These are phyloP conservation scores for Globisporangium irregulare DNA, from an alignment of 352 stramenopile genomes.

Conservation along the genomic window DNA sequence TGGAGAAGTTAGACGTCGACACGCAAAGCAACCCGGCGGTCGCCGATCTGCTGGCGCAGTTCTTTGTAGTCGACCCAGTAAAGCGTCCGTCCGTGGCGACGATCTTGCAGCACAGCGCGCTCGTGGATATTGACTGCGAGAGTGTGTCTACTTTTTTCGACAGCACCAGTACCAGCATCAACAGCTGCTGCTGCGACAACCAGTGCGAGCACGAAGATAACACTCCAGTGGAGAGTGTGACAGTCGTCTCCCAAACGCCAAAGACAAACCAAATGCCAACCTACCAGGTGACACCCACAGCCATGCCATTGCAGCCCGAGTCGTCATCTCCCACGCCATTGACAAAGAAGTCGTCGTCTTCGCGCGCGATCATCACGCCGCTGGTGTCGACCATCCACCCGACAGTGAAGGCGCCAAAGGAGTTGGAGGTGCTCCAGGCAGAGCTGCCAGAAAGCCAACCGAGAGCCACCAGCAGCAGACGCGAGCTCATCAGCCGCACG, in stretches of 20 bases:
- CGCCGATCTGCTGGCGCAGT: conserved; percentile 47
- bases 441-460: conserved; percentile 3
- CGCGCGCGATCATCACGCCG: conserved; percentile 2
- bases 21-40: conserved; percentile 31
- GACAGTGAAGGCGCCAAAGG: conserved; percentile 3
- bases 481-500: conserved; percentile 11
- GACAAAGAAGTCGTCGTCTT: neutral
- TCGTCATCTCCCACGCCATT: neutral
- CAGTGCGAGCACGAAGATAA: neutral
- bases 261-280: neutral
- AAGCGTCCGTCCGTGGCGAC: conserved; percentile 38
- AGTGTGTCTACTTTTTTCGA: neutral
- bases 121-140: conserved; percentile 8
- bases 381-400: conserved; percentile 12
- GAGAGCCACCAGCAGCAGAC: neutral
- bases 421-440: conserved; percentile 14
- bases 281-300: neutral
- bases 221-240: neutral
- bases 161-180: neutral
- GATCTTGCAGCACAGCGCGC: conserved; percentile 40
- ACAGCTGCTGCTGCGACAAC: neutral
- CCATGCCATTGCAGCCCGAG: neutral
- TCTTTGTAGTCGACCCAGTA: conserved; percentile 51
- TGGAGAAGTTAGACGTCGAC: conserved; percentile 67
- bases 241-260: neutral